phyloP scores from a whole-genome alignment of 805 yeast species.

The Komagataella kurtzmanii region DNA sequence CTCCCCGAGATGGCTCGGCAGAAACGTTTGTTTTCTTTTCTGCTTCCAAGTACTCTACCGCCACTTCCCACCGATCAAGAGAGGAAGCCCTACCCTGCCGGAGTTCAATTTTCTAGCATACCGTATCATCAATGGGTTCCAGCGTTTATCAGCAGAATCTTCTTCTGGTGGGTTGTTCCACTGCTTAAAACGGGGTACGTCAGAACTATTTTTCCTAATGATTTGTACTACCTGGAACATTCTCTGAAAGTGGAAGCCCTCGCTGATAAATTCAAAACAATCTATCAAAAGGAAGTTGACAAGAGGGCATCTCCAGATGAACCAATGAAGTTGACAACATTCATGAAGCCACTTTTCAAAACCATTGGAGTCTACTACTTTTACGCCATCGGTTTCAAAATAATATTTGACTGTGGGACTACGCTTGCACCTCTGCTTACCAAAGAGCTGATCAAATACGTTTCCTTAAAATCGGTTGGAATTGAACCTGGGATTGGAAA shows the following conservation, averaged over 20 bases:
- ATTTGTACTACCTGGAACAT: conserved; percentile 35
- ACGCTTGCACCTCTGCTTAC: conserved; percentile 58
- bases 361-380: conserved; percentile 35
- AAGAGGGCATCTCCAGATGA: conserved; percentile 29
- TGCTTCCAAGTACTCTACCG: conserved; percentile 25
- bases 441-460: conserved; percentile 48
- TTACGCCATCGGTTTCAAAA: conserved; percentile 25
- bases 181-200: conserved; percentile 54
- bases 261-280: conserved; percentile 18
- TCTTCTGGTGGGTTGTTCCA: conserved; percentile 61
- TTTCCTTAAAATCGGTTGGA: conserved; percentile 35
- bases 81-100: conserved; percentile 29
- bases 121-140: conserved; percentile 22
- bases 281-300: conserved; percentile 20
- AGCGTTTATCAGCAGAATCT: conserved; percentile 25
- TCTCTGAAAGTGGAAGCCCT: conserved; percentile 27
- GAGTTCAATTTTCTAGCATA: conserved; percentile 43
- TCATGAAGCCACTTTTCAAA: conserved; percentile 30
- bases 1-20: conserved; percentile 1
- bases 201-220: conserved; percentile 56
- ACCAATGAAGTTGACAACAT: conserved; percentile 22
- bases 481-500: conserved; percentile 27
- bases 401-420: conserved; percentile 29
- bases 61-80: conserved; percentile 39
- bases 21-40: conserved; percentile 3